Evolutionary conservation across 2,329 filamentous ascomycete genomes (phyloP), one percentile per base, ranked within the genome.

Genomic region (Cercospora sp.): DNA sequence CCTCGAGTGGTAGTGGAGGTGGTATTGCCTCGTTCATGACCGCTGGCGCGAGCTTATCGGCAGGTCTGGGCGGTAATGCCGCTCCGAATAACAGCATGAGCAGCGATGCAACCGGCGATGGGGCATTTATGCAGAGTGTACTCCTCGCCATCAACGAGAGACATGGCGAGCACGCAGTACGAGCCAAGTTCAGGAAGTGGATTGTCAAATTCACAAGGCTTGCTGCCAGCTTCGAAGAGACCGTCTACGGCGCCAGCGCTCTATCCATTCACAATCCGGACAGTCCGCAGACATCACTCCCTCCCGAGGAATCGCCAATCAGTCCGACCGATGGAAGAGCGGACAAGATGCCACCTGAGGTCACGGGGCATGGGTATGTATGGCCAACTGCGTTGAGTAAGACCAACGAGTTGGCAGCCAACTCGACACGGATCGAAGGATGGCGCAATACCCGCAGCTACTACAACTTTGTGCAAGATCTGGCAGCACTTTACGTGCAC

Each of bases 381-480:
- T 99, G 95, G 95, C 82, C 90, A 3, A 92, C 97, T 74, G 93
- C 97, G 65, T 83, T 84, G 48, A 86, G 90, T 7, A 94, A 93
- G 80, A 87, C 91, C 74, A 90, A 90, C 74, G 95, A 99, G 80
- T 86, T 99, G 42, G 91, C 93, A 16, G 94, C 93, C 3, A 97
- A 97, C 69, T 93, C 95, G 58, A 93, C 92, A 66, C 87, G 95
- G 66, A 96, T 99, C 69, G 95, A 99, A 82, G 95, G 94, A 66
- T 99, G 95, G 95, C 89, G 95, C 73, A 96, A 93, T 71, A 98
- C 95, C 1, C 87, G 95, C 69, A 97, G 92, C 76, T 99, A 99
- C 78, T 97, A 96, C 81, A 93, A 92, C 73, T 98, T 93, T 77
- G 94, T 98, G 71, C 78, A 78, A 66, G 78, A 80, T 60, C 75